Base-by-base conservation (phyloP, 768 basidiomycete genomes). In the Candolleomyces efflorescens region DNA sequence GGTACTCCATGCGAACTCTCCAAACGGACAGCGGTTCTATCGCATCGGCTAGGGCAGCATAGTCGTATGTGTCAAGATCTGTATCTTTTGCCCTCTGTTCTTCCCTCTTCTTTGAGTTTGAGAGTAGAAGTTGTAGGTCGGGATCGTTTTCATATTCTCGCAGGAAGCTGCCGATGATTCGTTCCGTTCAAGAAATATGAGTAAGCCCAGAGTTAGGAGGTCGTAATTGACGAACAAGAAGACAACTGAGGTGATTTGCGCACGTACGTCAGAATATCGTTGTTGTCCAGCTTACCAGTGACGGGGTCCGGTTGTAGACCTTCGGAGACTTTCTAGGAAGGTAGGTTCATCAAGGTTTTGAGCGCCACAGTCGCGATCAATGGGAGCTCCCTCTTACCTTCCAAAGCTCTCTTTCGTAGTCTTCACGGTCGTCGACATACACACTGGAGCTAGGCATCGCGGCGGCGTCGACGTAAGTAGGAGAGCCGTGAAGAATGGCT, bases 131-230 rank as follows among this genome's bases (percentile, higher is more conserved):
- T 23, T 50, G 49, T 27, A 62, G 24, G 13, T 58, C 57, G 5
- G 60, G 60, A n/a, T 56, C 53, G 26, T 54, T 59, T 32, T 62
- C 47, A 26, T 56, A 50, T 22, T 62, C 60, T 54, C 56, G 53
- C 13, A 61, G 36, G 36, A 58, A 61, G 44, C 60, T 61, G n/a
- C n/a, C n/a, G n/a, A n/a, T n/a, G 45, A 13, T 22, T 3, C 17
- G 3, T 7, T n/a, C n/a, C 5, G 12, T 20, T 20, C 32, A 32
- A 11, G 32, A 32, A 32, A 32, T 18, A n/a, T 45, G 26, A 20
- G 41, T 23, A 48, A n/a, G 23, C 11, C 22, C 22, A 17, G 15
- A 10, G 22, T 39, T 39, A n/a, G 22, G 26, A 45, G 22, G 5
- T 20, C 15, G 6, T 12, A 26, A 15, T 22, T 15, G 7, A 32